phyloP scores from a whole-genome alignment of 306 rosid genomes.

The Alnus rubra region DNA sequence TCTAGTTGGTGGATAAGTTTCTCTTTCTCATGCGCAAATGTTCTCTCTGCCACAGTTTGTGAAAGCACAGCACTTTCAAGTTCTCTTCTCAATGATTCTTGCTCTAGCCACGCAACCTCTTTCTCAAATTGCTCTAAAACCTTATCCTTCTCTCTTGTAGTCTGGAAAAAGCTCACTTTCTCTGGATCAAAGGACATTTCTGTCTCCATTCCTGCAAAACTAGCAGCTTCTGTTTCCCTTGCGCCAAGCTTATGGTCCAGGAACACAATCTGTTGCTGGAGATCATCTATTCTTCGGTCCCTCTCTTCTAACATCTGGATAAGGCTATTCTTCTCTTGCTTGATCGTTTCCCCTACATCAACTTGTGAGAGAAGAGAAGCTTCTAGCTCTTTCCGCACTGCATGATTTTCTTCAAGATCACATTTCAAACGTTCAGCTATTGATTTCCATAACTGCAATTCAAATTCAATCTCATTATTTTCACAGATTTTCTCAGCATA shows the following conservation, averaged over 20 bases:
- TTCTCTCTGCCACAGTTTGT: constrained; percentile 39
- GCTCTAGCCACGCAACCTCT: constrained; percentile 52
- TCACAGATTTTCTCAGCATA: constrained; percentile 53
- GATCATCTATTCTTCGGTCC: constrained; percentile 39
- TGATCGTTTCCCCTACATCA: constrained; percentile 52
- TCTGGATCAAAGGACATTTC: constrained; percentile 18
- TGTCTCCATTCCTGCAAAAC: constrained; percentile 27
- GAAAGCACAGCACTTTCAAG: constrained; percentile 47
- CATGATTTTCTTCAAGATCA: constrained; percentile 55
- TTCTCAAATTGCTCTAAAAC: constrained; percentile 54
- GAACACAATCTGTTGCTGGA: constrained; percentile 44
- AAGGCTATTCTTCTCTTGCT: constrained; percentile 55
- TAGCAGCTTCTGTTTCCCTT: constrained; percentile 39
- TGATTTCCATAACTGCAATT: constrained; percentile 65
- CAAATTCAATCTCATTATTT: constrained; percentile 66
- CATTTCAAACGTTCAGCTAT: constrained; percentile 46
- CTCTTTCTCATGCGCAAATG: constrained; percentile 43
- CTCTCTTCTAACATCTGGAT: constrained; percentile 41
- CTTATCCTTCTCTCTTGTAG: constrained; percentile 48
- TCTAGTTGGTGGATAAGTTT: constrained; percentile 31
- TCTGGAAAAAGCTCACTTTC: constrained; percentile 28
- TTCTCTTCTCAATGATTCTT: constrained; percentile 57
- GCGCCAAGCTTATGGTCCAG: constrained; percentile 45
- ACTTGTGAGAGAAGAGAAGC: constrained; percentile 74
- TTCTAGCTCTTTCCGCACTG: constrained; percentile 62